A percentile compares a stretch with the other conserved stretches of the same genome.
Evolutionary conservation across 2,329 filamentous ascomycete species (phyloP).

Genomic region (Fusarium buharicum): DNA sequence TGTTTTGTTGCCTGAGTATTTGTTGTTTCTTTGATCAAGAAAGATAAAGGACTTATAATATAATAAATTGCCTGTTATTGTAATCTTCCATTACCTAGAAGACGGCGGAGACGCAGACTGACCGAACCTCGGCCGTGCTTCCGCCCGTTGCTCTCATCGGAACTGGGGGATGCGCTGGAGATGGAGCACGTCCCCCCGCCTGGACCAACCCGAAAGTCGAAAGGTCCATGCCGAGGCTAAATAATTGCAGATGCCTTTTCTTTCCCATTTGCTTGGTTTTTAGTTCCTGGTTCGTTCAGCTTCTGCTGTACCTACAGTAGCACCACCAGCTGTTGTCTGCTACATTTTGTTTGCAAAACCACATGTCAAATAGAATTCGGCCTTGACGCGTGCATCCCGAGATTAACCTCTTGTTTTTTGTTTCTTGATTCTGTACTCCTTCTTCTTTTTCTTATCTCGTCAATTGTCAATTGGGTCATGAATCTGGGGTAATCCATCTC

Average conservation of each 20-base stretch:
- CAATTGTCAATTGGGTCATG: constrained; percentile 33
- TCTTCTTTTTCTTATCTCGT: constrained; percentile 22
- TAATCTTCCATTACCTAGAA: too few relatives aligned
- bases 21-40: too few relatives aligned
- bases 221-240: constrained; percentile 44
- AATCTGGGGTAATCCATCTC: constrained; percentile 40
- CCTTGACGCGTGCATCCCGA: constrained; percentile 43
- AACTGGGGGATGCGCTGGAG: constrained; percentile 24
- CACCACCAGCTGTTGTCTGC: too few relatives aligned
- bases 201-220: constrained; percentile 25
- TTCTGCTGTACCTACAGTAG: neutral
- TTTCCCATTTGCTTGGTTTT: constrained; percentile 1
- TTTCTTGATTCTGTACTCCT: constrained; percentile 18
- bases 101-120: too few relatives aligned
- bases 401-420: constrained; percentile 27
- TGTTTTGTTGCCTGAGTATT: too few relatives aligned
- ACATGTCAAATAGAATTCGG: constrained; percentile 45
- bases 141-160: constrained; percentile 24
- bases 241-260: constrained; percentile 27
- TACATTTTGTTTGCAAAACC: constrained; percentile 24
- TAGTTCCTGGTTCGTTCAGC: constrained; percentile 25
- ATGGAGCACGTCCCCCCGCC: constrained; percentile 31
- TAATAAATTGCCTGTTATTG: too few relatives aligned
- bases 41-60: too few relatives aligned
- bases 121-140: constrained; percentile 36